Base-by-base conservation (phyloP, 768 basidiomycete genomes). In the Phaeotremella fagi region DNA sequence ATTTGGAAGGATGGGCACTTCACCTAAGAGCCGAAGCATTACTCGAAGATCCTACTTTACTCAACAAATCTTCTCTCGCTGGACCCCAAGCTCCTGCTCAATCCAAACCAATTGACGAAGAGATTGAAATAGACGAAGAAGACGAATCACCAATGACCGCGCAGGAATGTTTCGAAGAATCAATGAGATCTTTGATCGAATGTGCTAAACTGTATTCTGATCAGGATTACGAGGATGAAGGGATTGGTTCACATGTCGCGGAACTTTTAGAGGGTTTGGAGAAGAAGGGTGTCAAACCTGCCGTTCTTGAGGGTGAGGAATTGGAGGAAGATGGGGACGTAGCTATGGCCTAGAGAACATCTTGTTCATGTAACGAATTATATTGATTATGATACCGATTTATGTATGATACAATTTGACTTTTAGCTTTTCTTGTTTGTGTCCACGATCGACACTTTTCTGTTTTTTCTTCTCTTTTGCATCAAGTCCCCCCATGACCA, bases 1-100 rank as follows among this genome's bases (percentile, higher is more conserved):
- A 94, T 68, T 81, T 94, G 25, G 90, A 92, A 74, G 90, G 90
- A 48, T 95, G 90, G 90, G 86, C 87, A 59, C 90, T 88, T 79
- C 89, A 83, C 77, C 76, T 92, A 44, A 62, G 70, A 20, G 72
- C 63, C 5, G 64, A 72, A 50, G 63, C 66, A 2, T 20, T 68
- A 28, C 55, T 44, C 22, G 62, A 63, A 22, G 50, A 59, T 43
- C 60, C 63, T 4, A 15, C 56, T 28, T 18, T 52, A 35, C 18
- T 15, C 28, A 16, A 23, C 52, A 12, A 26, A 14, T 31, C 20
- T n/a, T 15, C 53, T 52, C 11, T 23, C 48, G 16, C 45, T 20
- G 31, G 9, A 1, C 26, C 37, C 12, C 12, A 18, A 12, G 23
- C n/a, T 4, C 14, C 35, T 22, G 23, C 44, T 28, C 37, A 38